Base-by-base conservation (phyloP, 225 moss, liverwort and hornwort species). In the Sphagnum tenellum region DNA sequence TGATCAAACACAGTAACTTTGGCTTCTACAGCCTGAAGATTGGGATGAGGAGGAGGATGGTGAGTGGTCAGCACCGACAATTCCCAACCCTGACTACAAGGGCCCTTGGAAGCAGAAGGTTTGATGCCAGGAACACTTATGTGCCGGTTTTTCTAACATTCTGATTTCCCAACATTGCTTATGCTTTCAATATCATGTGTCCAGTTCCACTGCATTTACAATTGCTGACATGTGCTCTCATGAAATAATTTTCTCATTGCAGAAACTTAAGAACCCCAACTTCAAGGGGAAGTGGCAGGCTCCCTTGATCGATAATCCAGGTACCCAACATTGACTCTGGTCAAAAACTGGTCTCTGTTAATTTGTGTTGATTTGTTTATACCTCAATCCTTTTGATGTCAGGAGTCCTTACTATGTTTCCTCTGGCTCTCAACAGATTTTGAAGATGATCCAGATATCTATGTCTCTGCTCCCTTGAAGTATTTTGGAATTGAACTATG, bases 401-500 rank as follows among this genome's bases (percentile, higher is more conserved):
- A 12, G 29, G 10, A 4, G 3, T 56, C 46, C 8, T 12, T 48
- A 64, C 12, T 73, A 61, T 59, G 44, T 50, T 63, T 55, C 68
- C 62, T 62, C 65, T 6, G 63, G 54, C 45, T 12, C 14, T 29
- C 79, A 68, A 72, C 86, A 91, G 94, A 94, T n/a, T 94, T 83
- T 72, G 85, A 85, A 74, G 94, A 94, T 58, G 94, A 94, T 66
- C 83, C 83, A 66, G 89, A 89, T 71, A 73, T 91, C 64, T 91
- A 94, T 59, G 94, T 89, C 5, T 83, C 91, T 68, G 73, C 91
- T 69, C 83, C 94, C 8, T 65, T 91, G 70, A 82, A 85, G 47
- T 91, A 91, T 63, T 80, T 94, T 56, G 94, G 94, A 55, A 94
- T 94, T 68, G 94, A 94, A 70, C 82, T 91, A 57, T 94, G 94